Base-by-base conservation (phyloP, 805 yeast species). In the Yarrowia bubula region DNA sequence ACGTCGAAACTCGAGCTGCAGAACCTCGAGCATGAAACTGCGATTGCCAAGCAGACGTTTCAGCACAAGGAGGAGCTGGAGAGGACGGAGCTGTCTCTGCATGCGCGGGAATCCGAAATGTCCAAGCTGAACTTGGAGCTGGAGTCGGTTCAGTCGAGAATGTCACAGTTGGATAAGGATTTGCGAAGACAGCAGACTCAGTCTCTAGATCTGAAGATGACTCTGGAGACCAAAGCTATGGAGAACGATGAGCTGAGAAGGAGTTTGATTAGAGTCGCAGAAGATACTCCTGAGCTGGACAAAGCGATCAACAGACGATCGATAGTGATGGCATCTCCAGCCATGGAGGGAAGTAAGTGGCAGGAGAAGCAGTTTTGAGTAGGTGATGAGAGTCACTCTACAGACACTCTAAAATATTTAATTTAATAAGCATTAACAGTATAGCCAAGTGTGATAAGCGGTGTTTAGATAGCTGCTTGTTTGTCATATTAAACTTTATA, bases 201-300 rank as follows among this genome's bases (percentile, higher is more conserved):
- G 68, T 35, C 66, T 72, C 14, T 63, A 71, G 78, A 75, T 43
- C 69, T 73, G 31, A 74, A 75, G 67, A 68, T 75, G 37, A 68
- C 76, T 3, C 67, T 75, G 5, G 78, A 75, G 66, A 77, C 75
- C 50, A 71, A 71, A 68, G 72, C 73, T 8, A 70, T 75, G 68
- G 78, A 75, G 60, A 75, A 74, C 66, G 76, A 74, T 55, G 75
- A 73, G 57, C 68, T 74, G 38, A 68, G 69, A 37, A 55, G 74
- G 28, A 71, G 74, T 10, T 70, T 74, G 43, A 63, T 62, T 14
- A 69, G 68, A 42, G 73, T 71, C 14, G 71, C 71, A 68, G 73
- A 71, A 32, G 64, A 58, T n/a, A 43, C 51, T n/a, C 64, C 64
- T 0, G 64, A 58, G 33, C 8, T 58, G 51, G 64, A 58, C 35